A percentile compares a stretch with the other conserved stretches of the same genome.
phyloP scores from a whole-genome alignment of 768 basidiomycete species.

The Calvatia gigantea region DNA sequence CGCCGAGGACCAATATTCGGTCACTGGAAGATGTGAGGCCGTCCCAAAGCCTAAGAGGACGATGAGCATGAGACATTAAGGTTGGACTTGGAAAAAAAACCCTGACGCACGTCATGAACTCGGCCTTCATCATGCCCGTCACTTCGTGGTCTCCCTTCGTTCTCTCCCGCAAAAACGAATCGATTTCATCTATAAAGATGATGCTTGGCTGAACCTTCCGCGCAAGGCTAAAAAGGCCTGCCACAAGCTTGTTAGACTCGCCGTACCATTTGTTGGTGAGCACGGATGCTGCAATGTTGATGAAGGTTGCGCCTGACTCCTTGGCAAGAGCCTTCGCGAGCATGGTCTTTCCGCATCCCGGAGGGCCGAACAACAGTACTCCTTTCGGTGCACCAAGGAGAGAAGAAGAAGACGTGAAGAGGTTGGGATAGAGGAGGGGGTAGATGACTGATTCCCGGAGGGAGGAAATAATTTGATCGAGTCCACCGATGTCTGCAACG shows the following conservation, averaged over 20 bases:
- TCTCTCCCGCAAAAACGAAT: conserved; percentile 89
- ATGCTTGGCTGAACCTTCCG: conserved; percentile 92
- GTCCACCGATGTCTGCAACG: conserved; percentile 78
- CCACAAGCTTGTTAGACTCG: conserved; percentile 86
- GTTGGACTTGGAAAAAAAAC: neutral
- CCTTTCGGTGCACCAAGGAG: conserved; percentile 93
- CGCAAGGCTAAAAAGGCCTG: conserved; percentile 90
- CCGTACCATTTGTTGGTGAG: conserved; percentile 50
- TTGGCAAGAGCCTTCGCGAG: conserved; percentile 98
- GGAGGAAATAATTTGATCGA: conserved; percentile 85
- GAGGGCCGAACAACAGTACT: conserved; percentile 92
- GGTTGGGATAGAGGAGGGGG: conserved; percentile 84
- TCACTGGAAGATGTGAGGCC: conserved; percentile 80
- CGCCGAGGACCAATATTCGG: conserved; percentile 87
- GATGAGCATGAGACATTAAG: neutral
- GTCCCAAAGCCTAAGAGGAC: conserved; percentile 77
- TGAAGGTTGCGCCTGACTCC: conserved; percentile 96
- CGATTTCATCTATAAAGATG: conserved; percentile 99
- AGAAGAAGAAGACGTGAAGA: conserved; percentile 79
- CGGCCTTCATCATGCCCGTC: conserved; percentile 98
- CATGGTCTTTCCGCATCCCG: conserved; percentile 99
- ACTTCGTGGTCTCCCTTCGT: conserved; percentile 92
- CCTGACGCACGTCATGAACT: conserved; percentile 79
- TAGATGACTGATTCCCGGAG: conserved; percentile 95
- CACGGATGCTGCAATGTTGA: conserved; percentile 51